Base-by-base conservation (phyloP, 345 rosid species). In the Trapa incisa region DNA sequence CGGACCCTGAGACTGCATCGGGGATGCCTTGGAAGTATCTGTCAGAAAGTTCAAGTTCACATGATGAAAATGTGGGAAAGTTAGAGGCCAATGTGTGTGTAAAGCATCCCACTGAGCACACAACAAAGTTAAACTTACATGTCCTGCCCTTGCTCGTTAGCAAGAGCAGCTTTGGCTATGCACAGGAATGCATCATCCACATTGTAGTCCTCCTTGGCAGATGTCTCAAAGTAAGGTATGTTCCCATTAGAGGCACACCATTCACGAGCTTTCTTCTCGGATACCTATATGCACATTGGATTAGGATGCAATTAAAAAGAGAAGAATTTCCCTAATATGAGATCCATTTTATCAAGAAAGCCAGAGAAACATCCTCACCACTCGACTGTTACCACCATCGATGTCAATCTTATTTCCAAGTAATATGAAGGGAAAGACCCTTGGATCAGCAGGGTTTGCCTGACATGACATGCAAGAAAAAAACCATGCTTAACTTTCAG, bases 341-440 rank as follows among this genome's bases (percentile, higher is more conserved):
- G 3, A 35, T 33, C 60, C 17, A n/a, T 61, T 67, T 41, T 41
- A 8, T 38, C 60, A 70, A 65, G 60, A 3, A n/a, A 6, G 13
- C 33, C 17, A 65, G 36, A 13, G 43, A 39, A 63, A 68, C 47
- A 47, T 68, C 35, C 86, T 82, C 81, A 93, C 98, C 94, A 90
- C 98, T 76, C 98, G 86, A 75, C 97, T 93, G 68, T 93, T 93
- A 75, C 98, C 98, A 68, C 97, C 98, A 86, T 93, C 98, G 53
- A 93, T 85, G 62, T 93, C 98, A 80, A 93, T 85, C 83, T 93
- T 93, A 84, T 93, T 93, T 76, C 98, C 98, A 47, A 93, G 94
- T 70, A 93, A 72, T 75, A 88, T 87, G 72, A 93, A 88, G 8
- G 98, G 98, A 66, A 93, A 93, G 0, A 77, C 72, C 75, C 72